These are phyloP conservation scores for Daphne laureola DNA, from an alignment of 441 rosid genomes.

Conservation along the genomic window DNA sequence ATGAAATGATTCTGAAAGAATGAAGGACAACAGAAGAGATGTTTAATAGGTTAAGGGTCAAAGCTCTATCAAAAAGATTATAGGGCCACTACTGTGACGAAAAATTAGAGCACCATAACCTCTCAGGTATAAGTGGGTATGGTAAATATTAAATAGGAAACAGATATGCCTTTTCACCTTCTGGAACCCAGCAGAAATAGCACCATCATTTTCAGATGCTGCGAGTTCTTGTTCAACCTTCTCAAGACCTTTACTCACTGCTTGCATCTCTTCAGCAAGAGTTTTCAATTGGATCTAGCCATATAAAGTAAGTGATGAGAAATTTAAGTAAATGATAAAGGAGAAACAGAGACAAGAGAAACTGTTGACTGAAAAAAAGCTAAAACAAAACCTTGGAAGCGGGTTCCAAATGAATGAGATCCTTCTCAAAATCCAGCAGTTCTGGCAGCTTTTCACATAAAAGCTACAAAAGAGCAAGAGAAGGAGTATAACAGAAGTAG, in stretches of 20 bases:
- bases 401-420: constrained; percentile 83
- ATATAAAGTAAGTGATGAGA: constrained; percentile 7
- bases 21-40: no score
- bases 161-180: constrained; percentile 40
- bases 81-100: neutral
- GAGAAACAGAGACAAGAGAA: neutral
- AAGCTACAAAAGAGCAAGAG: constrained; percentile 41
- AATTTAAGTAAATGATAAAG: constrained; percentile 7
- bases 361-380: neutral
- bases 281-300: constrained; percentile 85
- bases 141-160: neutral
- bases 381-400: constrained; percentile 78
- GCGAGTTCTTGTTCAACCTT: constrained; percentile 84
- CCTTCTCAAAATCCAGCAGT: constrained; percentile 83
- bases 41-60: no score
- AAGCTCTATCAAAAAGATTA: neutral
- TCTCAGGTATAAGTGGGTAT: no score
- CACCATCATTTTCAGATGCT: constrained; percentile 82
- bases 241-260: constrained; percentile 91
- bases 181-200: constrained; percentile 72
- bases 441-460: constrained; percentile 93
- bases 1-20: no score
- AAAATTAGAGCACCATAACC: neutral
- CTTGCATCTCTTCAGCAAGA: constrained; percentile 99
- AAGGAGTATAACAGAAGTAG: constrained; percentile 8